Evolutionary conservation across 306 rosid species (phyloP).

Genomic region (Ormosia semicastrata): DNA sequence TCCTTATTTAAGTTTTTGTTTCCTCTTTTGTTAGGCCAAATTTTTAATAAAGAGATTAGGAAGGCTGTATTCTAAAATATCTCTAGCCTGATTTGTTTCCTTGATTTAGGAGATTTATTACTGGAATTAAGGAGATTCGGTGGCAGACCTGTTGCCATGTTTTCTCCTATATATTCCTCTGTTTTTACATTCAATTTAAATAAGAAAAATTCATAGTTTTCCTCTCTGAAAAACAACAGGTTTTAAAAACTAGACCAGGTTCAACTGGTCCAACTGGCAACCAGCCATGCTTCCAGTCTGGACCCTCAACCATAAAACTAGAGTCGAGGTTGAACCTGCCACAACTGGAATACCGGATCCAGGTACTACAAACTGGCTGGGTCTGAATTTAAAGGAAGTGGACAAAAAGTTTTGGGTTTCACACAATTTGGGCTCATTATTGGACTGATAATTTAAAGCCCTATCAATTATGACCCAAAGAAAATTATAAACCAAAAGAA

Average conservation of each 20-base stretch:
- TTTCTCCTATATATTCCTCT: too few relatives aligned
- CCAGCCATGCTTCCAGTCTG: background rate
- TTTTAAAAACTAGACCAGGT: background rate
- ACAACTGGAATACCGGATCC: background rate
- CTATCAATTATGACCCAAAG: background rate
- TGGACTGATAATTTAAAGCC: background rate
- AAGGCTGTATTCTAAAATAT: too few relatives aligned
- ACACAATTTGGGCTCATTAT: background rate
- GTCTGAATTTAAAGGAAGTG: background rate
- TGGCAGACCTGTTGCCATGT: too few relatives aligned
- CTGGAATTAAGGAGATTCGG: too few relatives aligned
- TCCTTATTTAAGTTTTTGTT: too few relatives aligned
- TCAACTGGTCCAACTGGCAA: background rate
- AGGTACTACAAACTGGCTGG: background rate
- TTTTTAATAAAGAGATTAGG: too few relatives aligned
- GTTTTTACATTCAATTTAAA: too few relatives aligned
- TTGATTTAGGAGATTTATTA: too few relatives aligned
- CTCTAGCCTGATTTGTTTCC: too few relatives aligned
- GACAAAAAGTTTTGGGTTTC: background rate
- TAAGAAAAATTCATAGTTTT: too few relatives aligned
- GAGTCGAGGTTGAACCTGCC: background rate
- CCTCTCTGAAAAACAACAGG: too few relatives aligned
- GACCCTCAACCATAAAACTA: background rate
- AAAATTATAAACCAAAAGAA: background rate
- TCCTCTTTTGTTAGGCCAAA: too few relatives aligned